Evolutionary conservation across 2,329 filamentous ascomycete genomes (phyloP).

Genomic region (Claviceps quebecensis): DNA sequence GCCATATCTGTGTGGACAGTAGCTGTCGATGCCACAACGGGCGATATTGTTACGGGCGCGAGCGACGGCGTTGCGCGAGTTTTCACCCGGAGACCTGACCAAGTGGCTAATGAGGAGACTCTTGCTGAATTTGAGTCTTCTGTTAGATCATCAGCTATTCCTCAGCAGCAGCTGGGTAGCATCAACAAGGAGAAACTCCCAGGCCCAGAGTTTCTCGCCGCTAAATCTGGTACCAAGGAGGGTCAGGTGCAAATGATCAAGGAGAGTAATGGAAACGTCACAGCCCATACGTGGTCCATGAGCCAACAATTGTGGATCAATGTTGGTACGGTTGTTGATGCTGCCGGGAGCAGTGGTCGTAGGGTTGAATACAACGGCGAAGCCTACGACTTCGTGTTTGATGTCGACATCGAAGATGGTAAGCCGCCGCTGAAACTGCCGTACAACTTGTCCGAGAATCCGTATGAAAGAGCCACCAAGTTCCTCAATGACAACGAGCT

Average conservation of each 20-base stretch:
- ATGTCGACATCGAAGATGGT: slow-evolving; percentile 90
- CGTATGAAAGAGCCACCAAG: slow-evolving; percentile 80
- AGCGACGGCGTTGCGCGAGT: slow-evolving; percentile 78
- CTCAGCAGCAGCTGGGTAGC: slow-evolving; percentile 66
- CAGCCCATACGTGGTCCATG: slow-evolving; percentile 77
- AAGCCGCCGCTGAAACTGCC: slow-evolving; percentile 88
- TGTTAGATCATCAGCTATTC: slow-evolving; percentile 72
- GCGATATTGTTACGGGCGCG: slow-evolving; percentile 86
- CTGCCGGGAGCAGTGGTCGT: slow-evolving; percentile 66
- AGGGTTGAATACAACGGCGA: slow-evolving; percentile 68
- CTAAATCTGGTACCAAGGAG: slow-evolving; percentile 82
- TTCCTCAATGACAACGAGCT: slow-evolving; percentile 85
- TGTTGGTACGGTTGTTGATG: slow-evolving; percentile 88
- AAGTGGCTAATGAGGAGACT: slow-evolving; percentile 54
- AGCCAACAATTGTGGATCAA: slow-evolving; percentile 62
- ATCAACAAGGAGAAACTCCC: slow-evolving; percentile 89
- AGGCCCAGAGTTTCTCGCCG: slow-evolving; percentile 71
- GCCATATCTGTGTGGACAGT: slow-evolving; percentile 95
- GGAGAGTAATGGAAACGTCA: slow-evolving; percentile 66
- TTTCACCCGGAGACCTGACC: slow-evolving; percentile 60
- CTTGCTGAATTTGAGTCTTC: slow-evolving; percentile 67
- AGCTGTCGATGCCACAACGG: slow-evolving; percentile 64
- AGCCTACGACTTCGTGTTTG: slow-evolving; percentile 92
- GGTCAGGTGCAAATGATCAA: slow-evolving; percentile 89
- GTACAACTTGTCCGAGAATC: slow-evolving; percentile 83